Conservation (phyloP, 2,329 filamentous ascomycete genomes). For the Ceratocystis cacaofunesta region DNA sequence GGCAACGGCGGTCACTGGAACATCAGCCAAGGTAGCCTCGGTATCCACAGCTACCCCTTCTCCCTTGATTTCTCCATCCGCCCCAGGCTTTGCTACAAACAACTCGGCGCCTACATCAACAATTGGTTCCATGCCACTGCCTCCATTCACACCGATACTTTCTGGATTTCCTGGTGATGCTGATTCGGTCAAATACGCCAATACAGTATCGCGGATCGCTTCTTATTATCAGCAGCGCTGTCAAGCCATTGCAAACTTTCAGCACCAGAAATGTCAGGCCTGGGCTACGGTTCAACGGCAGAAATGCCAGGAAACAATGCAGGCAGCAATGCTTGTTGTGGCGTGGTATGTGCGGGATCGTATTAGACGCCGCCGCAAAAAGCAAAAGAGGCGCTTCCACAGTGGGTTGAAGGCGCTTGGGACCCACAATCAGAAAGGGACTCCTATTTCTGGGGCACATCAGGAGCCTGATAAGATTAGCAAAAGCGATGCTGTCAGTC, state of each 20-base stretch:
- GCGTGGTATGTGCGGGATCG: constrained; percentile 37
- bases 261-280: constrained; percentile 34
- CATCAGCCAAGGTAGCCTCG: background rate
- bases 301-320: constrained; percentile 35
- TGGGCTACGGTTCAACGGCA: constrained; percentile 34
- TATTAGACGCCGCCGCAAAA: constrained; percentile 29
- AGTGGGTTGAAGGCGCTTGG: constrained; percentile 26
- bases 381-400: constrained; percentile 29
- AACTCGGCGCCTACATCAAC: background rate
- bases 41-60: constrained; percentile 3
- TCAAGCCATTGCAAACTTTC: constrained; percentile 32
- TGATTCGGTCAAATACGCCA: constrained; percentile 30
- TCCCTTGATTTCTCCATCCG: background rate
- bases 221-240: constrained; percentile 35
- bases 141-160: background rate
- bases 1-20: background rate
- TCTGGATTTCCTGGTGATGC: constrained; percentile 18
- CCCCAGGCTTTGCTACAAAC: background rate
- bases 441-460: background rate
- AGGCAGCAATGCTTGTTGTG: constrained; percentile 34
- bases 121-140: constrained; percentile 5
- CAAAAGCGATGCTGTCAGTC: constrained; percentile 29
- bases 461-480: constrained; percentile 23
- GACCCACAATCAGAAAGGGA: constrained; percentile 8
- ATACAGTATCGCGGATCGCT: constrained; percentile 34